Evolutionary conservation across 2,329 filamentous ascomycete genomes (phyloP), one percentile per base, ranked within the genome.

Genomic region (Chaetomiaceae sp.): DNA sequence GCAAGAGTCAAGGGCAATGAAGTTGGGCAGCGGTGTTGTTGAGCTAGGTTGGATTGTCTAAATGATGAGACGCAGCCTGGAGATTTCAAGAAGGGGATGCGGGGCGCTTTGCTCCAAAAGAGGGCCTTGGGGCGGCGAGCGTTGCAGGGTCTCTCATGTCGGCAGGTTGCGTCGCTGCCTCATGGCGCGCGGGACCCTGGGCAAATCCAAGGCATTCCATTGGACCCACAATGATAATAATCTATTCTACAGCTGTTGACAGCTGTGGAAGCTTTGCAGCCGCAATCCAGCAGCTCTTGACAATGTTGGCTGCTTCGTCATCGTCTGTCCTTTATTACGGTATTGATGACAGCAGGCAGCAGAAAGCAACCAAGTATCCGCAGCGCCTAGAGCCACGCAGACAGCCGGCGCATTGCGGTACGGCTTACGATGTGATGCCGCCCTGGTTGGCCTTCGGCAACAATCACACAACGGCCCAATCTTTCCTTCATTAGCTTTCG

Each of bases 381-480:
- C 41, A 20, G 41, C 38, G n/a, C 18, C 40, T 13, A 34, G 43
- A 51, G 56, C 58, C 43, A 51, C 44, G 10, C 23, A 46, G 43
- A 30, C 43, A 41, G 30, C 43, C 33, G 25, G 47, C 55, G 44
- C 49, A 54, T 48, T 57, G 49, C 53, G 52, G 53, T 53, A 48
- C 56, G 46, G 42, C 57, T 52, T 55, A 61, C 57, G 48, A 62
- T 60, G 58, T 59, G 53, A 60, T 58, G 55, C 54, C 48, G 51
- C 48, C 48, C 48, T 54, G 32, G 41, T 33, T 30, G 43, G 58
- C 50, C 55, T 46, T 49, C 49, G 52, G 36, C 55, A 60, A 45
- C 50, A 61, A 21, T 40, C 27, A 56, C 51, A 55, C 51, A 32
- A 50, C 33, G 32, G 50, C 53, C 45, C 51, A 27, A 46, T 46